These are phyloP conservation scores for Talaromyces verruculosus DNA, from an alignment of 2,329 filamentous ascomycete species.

Conservation along the genomic window DNA sequence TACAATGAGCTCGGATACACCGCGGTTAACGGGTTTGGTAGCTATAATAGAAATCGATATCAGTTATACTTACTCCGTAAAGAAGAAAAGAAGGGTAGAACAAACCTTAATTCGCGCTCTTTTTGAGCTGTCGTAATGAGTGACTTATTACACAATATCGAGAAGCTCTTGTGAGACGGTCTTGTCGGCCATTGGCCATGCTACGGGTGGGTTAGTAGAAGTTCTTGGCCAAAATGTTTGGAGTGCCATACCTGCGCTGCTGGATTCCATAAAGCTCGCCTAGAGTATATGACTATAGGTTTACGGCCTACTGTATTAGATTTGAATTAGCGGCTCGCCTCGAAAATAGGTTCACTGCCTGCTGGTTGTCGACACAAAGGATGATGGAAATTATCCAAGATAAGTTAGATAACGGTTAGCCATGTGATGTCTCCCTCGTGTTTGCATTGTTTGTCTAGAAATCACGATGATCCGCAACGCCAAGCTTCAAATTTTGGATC, in stretches of 20 bases:
- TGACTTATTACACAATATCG: conserved; percentile 72
- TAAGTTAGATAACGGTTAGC: neutral
- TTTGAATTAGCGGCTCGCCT: too few relatives aligned
- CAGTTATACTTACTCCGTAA: too few relatives aligned
- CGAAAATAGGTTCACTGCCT: too few relatives aligned
- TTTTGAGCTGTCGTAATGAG: conserved; percentile 72
- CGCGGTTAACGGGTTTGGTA: conserved; percentile 87
- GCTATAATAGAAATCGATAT: conserved; percentile 32
- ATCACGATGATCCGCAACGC: neutral
- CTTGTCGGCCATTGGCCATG: conserved; percentile 71
- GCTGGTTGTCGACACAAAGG: neutral
- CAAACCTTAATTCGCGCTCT: conserved; percentile 71
- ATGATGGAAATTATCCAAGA: neutral
- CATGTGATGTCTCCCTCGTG: neutral
- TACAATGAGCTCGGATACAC: conserved; percentile 77
- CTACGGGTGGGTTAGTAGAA: conserved; percentile 43
- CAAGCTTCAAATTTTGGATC: conserved; percentile 10
- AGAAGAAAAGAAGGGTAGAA: neutral
- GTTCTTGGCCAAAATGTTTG: neutral
- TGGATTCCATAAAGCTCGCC: neutral
- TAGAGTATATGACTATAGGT: neutral
- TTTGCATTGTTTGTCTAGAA: neutral
- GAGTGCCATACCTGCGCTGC: neutral
- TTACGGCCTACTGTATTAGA: neutral
- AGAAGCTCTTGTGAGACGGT: conserved; percentile 77